Evolutionary conservation across 257 asterid species (phyloP), one percentile per base, ranked within the genome.

Genomic region (Scutellaria minor): DNA sequence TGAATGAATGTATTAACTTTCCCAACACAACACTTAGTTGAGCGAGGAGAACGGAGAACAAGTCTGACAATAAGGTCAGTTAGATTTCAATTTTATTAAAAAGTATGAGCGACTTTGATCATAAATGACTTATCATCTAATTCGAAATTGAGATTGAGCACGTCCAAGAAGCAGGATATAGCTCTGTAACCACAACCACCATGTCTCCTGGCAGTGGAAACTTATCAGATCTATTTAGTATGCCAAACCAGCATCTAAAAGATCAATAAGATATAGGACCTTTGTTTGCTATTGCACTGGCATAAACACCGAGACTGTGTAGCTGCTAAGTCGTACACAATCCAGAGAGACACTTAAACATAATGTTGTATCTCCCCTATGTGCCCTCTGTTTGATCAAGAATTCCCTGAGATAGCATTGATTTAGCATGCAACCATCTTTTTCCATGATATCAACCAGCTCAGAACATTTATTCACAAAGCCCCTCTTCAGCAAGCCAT

Each of bases 401-500:
- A 77, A 85, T 62, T 60, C 90, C 93, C 80, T 86, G 84, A 41
- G 71, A 71, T 78, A 90, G 56, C 90, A 88, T 83, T 24, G 82
- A 83, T 53, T 83, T 59, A 88, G 81, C 10, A 50, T 66, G 72
- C 91, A 88, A 77, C 89, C 88, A 72, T 35, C 71, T 73, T 64
- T 77, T 81, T 86, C 88, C 96, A 90, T 86, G 65, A 86, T 42
- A 7, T 60, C 47, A 12, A 90, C 75, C 77, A 90, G 80, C 75
- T 88, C 91, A 58, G 80, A 82, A 75, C 74, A 83, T 71, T 67
- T 74, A 64, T 85, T 78, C 61, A 78, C 78, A 52, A 81, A 81
- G 62, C 92, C 96, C 72, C 77, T 78, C 76, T 73, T 81, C 72
- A 88, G 85, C 68, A 88, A 73, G 59, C 96, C 96, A 75, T 90